Evolutionary conservation across 345 rosid species (phyloP).

Genomic region (Carallia pectinifolia): DNA sequence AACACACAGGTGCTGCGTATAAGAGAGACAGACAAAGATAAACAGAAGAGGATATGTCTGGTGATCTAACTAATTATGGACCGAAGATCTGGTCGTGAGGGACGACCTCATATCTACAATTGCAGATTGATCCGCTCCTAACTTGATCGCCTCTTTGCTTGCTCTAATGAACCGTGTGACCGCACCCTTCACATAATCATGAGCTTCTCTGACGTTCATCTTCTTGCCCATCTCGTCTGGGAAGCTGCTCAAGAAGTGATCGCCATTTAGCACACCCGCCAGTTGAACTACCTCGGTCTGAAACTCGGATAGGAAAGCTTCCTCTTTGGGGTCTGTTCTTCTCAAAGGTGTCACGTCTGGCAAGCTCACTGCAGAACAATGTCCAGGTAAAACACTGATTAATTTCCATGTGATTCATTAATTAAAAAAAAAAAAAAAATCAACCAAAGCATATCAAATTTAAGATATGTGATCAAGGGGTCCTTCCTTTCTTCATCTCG

Average conservation of each 20-base stretch:
- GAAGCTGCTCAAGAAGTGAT: slow-evolving; percentile 83
- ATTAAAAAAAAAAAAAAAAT: not conserved
- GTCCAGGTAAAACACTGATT: not conserved
- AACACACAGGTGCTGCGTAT: slow-evolving; percentile 9
- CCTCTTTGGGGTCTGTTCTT: slow-evolving; percentile 67
- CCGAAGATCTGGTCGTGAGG: slow-evolving; percentile 66
- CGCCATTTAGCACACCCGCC: slow-evolving; percentile 91
- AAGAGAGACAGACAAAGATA: not conserved
- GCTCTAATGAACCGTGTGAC: slow-evolving; percentile 76
- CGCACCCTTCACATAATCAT: slow-evolving; percentile 66
- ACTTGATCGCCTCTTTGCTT: slow-evolving; percentile 82
- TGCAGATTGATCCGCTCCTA: slow-evolving; percentile 85
- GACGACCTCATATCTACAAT: slow-evolving; percentile 95
- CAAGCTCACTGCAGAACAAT: slow-evolving; percentile 51
- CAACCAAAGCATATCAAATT: too few species aligned
- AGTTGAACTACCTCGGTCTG: slow-evolving; percentile 90
- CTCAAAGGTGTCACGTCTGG: slow-evolving; percentile 73
- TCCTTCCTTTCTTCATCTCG: too few species aligned
- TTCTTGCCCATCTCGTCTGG: slow-evolving; percentile 71
- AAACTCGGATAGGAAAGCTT: slow-evolving; percentile 60
- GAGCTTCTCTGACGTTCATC: slow-evolving; percentile 84
- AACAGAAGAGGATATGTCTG: not conserved
- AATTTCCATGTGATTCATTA: not conserved
- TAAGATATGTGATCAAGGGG: too few species aligned
- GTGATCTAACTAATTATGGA: slow-evolving; percentile 26